Percentiles rank a stretch among this genome's conserved stretches.
phyloP scores from a whole-genome alignment of 2,329 filamentous ascomycete genomes.

The Trichoderma aggressivum region DNA sequence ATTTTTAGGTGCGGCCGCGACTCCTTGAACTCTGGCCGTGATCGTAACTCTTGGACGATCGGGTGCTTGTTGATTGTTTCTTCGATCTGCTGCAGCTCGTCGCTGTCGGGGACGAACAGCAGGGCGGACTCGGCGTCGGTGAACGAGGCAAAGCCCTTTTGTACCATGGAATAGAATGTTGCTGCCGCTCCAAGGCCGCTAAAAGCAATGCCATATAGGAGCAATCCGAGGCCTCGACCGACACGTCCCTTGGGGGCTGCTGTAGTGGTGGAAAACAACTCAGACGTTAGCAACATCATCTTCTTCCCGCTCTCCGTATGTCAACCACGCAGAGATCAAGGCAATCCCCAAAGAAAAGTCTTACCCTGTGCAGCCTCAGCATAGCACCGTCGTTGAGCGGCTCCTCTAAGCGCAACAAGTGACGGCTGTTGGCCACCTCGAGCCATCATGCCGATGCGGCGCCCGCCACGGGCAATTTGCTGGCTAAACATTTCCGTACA shows the following conservation, averaged over 20 bases:
- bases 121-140: slow-evolving; percentile 68
- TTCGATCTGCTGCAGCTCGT: slow-evolving; percentile 60
- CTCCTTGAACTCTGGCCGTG: slow-evolving; percentile 64
- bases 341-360: not conserved
- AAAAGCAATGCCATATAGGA: slow-evolving; percentile 32
- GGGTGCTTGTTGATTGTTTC: slow-evolving; percentile 72
- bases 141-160: slow-evolving; percentile 38
- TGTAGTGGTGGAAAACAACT: not conserved
- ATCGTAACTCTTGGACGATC: slow-evolving; percentile 65
- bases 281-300: not conserved
- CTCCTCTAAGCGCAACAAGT: not conserved
- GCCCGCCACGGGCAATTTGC: slow-evolving; percentile 26
- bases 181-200: slow-evolving; percentile 32
- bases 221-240: slow-evolving; percentile 26
- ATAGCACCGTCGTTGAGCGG: slow-evolving; percentile 27
- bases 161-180: slow-evolving; percentile 37
- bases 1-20: slow-evolving; percentile 86
- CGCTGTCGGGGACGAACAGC: slow-evolving; percentile 59
- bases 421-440: slow-evolving; percentile 21
- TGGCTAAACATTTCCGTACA: slow-evolving; percentile 24
- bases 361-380: slow-evolving; percentile 26
- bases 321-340: not conserved
- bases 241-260: slow-evolving; percentile 23
- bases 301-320: not conserved
- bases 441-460: slow-evolving; percentile 26